Conservation (phyloP, 1,284 basidiomycete species). For the Singerocomus rubriflavus region DNA sequence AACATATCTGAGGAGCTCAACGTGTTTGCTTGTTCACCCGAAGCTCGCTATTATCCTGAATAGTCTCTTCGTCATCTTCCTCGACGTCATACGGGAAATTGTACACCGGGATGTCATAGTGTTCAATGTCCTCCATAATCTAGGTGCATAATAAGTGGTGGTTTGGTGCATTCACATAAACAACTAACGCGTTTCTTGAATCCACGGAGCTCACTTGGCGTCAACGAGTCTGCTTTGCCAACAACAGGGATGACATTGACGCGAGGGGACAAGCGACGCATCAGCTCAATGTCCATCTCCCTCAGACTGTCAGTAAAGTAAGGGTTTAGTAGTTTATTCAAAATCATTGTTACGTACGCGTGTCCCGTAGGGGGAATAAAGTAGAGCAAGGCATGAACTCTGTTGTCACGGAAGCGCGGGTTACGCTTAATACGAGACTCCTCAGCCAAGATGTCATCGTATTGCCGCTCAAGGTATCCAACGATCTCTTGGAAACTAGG, state of each 20-base stretch:
- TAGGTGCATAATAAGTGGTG: conserved; percentile 32
- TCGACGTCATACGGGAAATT: conserved; percentile 99
- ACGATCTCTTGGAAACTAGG: conserved; percentile 93
- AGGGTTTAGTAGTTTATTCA: background rate
- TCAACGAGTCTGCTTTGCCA: conserved; percentile 96
- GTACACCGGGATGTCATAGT: conserved; percentile 98
- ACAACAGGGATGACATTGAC: conserved; percentile 99
- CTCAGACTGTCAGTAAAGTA: conserved; percentile 59
- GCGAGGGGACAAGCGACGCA: conserved; percentile 93
- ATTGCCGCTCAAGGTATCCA: conserved; percentile 96
- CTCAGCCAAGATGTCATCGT: conserved; percentile 98
- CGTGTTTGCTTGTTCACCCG: conserved; percentile 49
- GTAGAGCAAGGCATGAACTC: conserved; percentile 94
- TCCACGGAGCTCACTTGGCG: conserved; percentile 83
- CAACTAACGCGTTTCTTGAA: conserved; percentile 92
- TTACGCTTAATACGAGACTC: conserved; percentile 99
- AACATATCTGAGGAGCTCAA: background rate
- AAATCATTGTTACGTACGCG: conserved; percentile 43
- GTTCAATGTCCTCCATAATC: conserved; percentile 99
- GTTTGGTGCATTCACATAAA: background rate
- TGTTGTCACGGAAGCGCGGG: conserved; percentile 97
- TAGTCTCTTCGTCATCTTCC: conserved; percentile 98
- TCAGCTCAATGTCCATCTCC: conserved; percentile 99
- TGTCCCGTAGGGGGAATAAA: conserved; percentile 95
- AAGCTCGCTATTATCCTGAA: conserved; percentile 95